phyloP scores from a whole-genome alignment of 345 rosid species.

The Sisymbrium irio region DNA sequence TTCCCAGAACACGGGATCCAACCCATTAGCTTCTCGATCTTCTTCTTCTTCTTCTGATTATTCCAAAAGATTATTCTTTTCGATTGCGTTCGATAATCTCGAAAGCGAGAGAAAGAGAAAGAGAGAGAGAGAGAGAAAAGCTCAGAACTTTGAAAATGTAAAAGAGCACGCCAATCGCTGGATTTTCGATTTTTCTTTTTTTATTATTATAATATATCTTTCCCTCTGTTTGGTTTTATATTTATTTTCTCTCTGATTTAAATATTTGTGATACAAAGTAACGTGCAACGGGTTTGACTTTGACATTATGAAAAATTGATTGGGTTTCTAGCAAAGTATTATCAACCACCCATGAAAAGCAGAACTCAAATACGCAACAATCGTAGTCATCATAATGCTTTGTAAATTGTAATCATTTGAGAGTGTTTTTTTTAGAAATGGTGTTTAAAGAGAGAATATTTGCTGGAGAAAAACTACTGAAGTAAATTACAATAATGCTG shows the following conservation, averaged over 20 bases:
- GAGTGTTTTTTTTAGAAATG: background rate
- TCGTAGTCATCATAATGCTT: background rate
- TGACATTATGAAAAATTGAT: constrained; percentile 1
- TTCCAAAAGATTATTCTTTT: constrained; percentile 9
- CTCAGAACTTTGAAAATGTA: constrained; percentile 21
- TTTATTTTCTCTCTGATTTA: constrained; percentile 7
- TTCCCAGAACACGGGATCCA: constrained; percentile 76
- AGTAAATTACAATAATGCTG: too few species aligned
- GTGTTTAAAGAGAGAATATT: background rate
- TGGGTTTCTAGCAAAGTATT: background rate
- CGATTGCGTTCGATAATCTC: constrained; percentile 28
- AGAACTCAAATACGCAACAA: background rate
- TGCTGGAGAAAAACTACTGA: too few species aligned
- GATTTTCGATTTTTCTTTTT: constrained; percentile 3
- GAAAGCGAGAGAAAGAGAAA: constrained; percentile 11
- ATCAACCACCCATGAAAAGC: background rate
- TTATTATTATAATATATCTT: too few species aligned
- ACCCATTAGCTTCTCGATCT: constrained; percentile 43
- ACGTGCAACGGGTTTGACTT: constrained; percentile 20
- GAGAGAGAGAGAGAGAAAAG: constrained; percentile 15
- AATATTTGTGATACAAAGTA: constrained; percentile 8
- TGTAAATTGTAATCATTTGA: background rate
- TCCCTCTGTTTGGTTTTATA: too few species aligned
- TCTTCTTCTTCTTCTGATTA: background rate
- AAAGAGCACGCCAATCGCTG: constrained; percentile 32